These are phyloP conservation scores for Theobroma grandiflorum DNA, from an alignment of 441 rosid species.

Conservation along the genomic window DNA sequence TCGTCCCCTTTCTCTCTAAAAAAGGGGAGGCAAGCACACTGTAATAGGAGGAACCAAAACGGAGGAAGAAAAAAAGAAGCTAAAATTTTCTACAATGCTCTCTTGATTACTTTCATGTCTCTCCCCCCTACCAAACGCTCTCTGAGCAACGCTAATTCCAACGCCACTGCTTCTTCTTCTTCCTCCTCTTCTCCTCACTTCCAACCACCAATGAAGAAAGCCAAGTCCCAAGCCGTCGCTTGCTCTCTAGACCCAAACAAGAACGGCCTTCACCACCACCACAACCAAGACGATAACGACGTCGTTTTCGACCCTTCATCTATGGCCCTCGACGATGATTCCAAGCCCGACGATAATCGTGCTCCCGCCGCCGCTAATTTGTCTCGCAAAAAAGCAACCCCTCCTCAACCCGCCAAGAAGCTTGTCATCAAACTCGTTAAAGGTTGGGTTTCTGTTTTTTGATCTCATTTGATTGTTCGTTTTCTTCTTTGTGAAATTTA, in stretches of 20 bases:
- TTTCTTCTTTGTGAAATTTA: not conserved
- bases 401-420: constrained; percentile 93
- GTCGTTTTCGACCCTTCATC: constrained; percentile 61
- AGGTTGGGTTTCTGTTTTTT: constrained; percentile 47
- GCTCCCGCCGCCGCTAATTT: constrained; percentile 78
- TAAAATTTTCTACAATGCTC: constrained; percentile 20
- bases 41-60: not conserved
- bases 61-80: not conserved
- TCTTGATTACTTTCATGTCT: constrained; percentile 69
- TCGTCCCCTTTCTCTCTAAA: not conserved
- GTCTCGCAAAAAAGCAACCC: constrained; percentile 91
- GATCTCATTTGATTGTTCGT: not conserved
- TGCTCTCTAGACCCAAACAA: constrained; percentile 56
- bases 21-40: not conserved
- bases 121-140: constrained; percentile 95
- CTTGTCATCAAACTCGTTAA: constrained; percentile 86
- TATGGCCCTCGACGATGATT: constrained; percentile 75
- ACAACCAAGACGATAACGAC: constrained; percentile 46
- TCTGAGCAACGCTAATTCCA: constrained; percentile 39
- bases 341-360: constrained; percentile 51
- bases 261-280: constrained; percentile 74
- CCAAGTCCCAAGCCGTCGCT: constrained; percentile 75
- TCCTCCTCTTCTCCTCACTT: constrained; percentile 39
- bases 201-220: constrained; percentile 75
- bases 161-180: constrained; percentile 35